phyloP scores from a whole-genome alignment of 106 monocot genomes.

The Apostasia ramifera region DNA sequence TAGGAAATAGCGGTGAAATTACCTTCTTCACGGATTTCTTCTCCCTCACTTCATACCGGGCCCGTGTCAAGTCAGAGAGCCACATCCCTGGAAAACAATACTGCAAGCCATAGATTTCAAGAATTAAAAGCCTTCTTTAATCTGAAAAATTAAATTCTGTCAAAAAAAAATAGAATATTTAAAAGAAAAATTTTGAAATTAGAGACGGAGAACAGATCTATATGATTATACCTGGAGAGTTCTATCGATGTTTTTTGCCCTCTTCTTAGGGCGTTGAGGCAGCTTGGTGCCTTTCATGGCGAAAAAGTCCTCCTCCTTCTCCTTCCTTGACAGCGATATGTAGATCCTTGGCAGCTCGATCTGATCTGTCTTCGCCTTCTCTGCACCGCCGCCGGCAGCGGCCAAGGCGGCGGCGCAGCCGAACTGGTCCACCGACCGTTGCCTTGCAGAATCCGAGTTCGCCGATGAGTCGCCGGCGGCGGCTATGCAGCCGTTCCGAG shows the following conservation, averaged over 20 bases:
- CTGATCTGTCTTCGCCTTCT: too few relatives aligned
- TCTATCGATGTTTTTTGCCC: conserved; percentile 60
- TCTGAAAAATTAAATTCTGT: too few relatives aligned
- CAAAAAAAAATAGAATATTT: too few relatives aligned
- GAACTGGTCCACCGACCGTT: too few relatives aligned
- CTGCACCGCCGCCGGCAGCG: too few relatives aligned
- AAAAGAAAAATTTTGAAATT: too few relatives aligned
- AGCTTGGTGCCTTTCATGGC: conserved; percentile 70
- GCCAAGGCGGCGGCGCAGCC: too few relatives aligned
- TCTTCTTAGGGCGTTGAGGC: conserved; percentile 65
- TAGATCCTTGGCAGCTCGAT: conserved; percentile 67
- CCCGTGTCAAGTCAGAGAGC: conserved; percentile 63
- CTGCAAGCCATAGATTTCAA: conserved; percentile 13
- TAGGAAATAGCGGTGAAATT: neutral
- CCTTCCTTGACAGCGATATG: conserved; percentile 58
- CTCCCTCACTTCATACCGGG: conserved; percentile 68
- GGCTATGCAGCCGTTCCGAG: too few relatives aligned
- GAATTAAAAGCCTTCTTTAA: too few relatives aligned
- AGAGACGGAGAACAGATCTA: too few relatives aligned
- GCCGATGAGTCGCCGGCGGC: too few relatives aligned
- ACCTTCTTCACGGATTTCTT: conserved; percentile 75
- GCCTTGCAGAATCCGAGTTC: too few relatives aligned
- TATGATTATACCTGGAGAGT: conserved; percentile 36
- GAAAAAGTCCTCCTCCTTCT: conserved; percentile 71
- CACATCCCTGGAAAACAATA: conserved; percentile 68